A percentile compares a stretch with the other conserved stretches of the same genome.
Conservation (phyloP, 169 alveolate genomes). For the Amoebophrya sp. region DNA sequence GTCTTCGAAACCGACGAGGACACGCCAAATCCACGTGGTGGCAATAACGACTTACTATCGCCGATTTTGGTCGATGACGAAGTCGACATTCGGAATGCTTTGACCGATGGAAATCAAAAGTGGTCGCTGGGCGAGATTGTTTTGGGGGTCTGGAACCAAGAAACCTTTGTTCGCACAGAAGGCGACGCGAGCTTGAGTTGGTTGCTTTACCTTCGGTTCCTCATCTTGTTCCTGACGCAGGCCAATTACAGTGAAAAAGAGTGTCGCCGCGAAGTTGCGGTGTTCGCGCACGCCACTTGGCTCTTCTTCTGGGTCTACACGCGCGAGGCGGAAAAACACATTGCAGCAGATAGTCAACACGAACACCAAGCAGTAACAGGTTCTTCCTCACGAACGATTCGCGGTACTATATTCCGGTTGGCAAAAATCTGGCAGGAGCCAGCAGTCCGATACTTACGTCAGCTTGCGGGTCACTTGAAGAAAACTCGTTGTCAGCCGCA, state of each 20-base stretch:
- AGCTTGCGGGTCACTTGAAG: neutral
- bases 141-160: neutral
- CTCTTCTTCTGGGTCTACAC: conserved; percentile 15
- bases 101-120: too few species aligned
- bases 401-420: neutral
- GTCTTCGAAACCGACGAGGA: too few species aligned
- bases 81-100: too few species aligned
- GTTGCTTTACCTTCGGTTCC: neutral
- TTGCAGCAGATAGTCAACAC: neutral
- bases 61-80: too few species aligned
- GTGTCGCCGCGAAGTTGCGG: neutral
- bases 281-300: neutral
- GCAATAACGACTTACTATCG: too few species aligned
- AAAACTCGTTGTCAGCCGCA: neutral
- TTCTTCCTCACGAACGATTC: neutral
- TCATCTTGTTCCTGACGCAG: neutral
- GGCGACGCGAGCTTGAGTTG: neutral
- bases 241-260: neutral
- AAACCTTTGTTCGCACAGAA: conserved; percentile 1
- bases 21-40: too few species aligned
- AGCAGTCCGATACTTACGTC: neutral
- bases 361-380: neutral
- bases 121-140: neutral
- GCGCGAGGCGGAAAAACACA: neutral
- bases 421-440: neutral